Evolutionary conservation across 768 basidiomycete genomes (phyloP).

Genomic region (Chiua virens): DNA sequence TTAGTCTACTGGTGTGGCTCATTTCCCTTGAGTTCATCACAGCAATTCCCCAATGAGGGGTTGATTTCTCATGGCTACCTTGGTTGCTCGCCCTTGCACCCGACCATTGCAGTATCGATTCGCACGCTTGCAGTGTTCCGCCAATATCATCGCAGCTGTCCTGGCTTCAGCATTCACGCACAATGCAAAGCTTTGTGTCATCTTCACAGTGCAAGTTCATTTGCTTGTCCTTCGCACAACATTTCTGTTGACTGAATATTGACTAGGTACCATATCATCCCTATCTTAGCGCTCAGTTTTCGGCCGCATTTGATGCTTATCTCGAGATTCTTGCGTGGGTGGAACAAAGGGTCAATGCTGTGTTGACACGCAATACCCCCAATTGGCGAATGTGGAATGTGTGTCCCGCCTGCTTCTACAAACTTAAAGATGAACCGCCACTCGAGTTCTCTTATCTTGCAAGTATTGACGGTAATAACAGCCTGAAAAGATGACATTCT

Average conservation of each 20-base stretch:
- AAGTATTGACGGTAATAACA: slow-evolving; percentile 13
- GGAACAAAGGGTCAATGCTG: not conserved
- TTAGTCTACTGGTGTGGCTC: too few species aligned
- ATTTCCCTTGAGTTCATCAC: too few species aligned
- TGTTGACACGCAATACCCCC: not conserved
- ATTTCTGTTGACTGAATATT: too few species aligned
- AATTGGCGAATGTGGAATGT: slow-evolving; percentile 8
- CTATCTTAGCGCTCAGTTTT: slow-evolving; percentile 3
- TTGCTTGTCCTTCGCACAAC: too few species aligned
- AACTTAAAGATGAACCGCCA: not conserved
- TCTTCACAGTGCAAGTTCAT: not conserved
- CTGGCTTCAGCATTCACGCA: slow-evolving; percentile 7
- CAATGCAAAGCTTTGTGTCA: not conserved
- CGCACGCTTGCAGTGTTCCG: slow-evolving; percentile 8
- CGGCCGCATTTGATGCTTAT: slow-evolving; percentile 3
- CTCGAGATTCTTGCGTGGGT: slow-evolving; percentile 1
- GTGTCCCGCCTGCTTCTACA: slow-evolving; percentile 14
- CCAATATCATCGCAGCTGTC: slow-evolving; percentile 6
- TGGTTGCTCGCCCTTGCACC: slow-evolving; percentile 2
- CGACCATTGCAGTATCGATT: slow-evolving; percentile 13
- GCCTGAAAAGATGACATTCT: not conserved
- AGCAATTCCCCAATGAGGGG: slow-evolving; percentile 8
- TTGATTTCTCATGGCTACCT: slow-evolving; percentile 9
- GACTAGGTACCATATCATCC: slow-evolving; percentile 3
- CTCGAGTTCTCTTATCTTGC: not conserved